Conservation (phyloP, 805 yeast species). For the Yarrowia sp. region DNA sequence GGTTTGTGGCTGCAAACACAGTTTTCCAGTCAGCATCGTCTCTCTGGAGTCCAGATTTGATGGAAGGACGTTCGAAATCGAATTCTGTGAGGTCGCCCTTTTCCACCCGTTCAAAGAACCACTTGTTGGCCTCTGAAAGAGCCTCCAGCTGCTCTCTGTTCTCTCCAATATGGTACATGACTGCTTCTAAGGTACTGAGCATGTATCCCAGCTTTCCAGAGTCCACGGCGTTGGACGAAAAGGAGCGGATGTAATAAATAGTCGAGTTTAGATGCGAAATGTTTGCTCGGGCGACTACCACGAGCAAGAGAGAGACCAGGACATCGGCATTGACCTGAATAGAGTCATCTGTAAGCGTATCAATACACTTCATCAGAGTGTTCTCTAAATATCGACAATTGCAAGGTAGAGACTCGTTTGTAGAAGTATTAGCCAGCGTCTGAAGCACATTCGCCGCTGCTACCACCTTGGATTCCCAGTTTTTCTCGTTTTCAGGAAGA, state of each 20-base stretch:
- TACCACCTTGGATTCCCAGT: conserved; percentile 56
- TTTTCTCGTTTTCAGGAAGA: conserved; percentile 49
- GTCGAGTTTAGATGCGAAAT: conserved; percentile 67
- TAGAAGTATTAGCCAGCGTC: conserved; percentile 49
- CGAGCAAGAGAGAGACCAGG: conserved; percentile 70
- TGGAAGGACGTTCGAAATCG: conserved; percentile 23
- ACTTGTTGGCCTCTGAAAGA: conserved; percentile 57
- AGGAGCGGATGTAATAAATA: conserved; percentile 68
- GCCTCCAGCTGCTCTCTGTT: conserved; percentile 52
- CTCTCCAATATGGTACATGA: conserved; percentile 65
- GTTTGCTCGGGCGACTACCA: conserved; percentile 71
- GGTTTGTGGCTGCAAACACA: conserved; percentile 54
- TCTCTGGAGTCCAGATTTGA: conserved; percentile 17
- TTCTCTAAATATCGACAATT: conserved; percentile 22
- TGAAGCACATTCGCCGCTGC: conserved; percentile 59
- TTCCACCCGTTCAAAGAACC: conserved; percentile 62
- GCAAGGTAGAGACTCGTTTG: conserved; percentile 17
- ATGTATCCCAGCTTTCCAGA: conserved; percentile 77
- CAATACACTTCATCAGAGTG: conserved; percentile 26
- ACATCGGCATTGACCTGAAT: conserved; percentile 76
- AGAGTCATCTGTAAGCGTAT: conserved; percentile 13
- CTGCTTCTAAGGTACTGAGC: conserved; percentile 84
- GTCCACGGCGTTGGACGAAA: conserved; percentile 58
- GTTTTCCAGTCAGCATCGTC: conserved; percentile 40
- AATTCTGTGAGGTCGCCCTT: conserved; percentile 44